A percentile compares a stretch with the other conserved stretches of the same genome.
Conservation (phyloP, 495 filamentous ascomycete genomes). For the Penicilliopsis zonata region DNA sequence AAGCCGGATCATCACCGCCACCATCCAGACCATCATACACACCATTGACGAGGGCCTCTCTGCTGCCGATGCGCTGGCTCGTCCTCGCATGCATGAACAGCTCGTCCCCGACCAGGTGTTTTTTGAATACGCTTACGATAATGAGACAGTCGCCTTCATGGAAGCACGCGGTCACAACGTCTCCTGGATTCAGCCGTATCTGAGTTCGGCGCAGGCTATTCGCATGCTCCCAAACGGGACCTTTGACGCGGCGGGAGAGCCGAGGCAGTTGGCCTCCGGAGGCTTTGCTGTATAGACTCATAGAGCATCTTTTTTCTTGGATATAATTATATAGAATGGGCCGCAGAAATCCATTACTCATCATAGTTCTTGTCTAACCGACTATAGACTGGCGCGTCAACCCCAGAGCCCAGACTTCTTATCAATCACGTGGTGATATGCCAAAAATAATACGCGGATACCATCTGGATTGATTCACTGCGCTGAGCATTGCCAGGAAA, state of each 20-base stretch:
- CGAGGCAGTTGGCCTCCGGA: conserved; percentile 60
- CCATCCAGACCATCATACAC: conserved; percentile 63
- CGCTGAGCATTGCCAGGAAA: too few species aligned
- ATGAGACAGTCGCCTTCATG: conserved; percentile 54
- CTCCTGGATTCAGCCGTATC: conserved; percentile 50
- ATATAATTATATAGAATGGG: too few species aligned
- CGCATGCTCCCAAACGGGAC: conserved; percentile 57
- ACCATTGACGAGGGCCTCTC: conserved; percentile 53
- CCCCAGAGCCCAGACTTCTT: too few species aligned
- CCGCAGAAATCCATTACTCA: too few species aligned
- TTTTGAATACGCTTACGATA: conserved; percentile 64
- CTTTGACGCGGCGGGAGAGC: conserved; percentile 67
- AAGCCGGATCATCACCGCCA: conserved; percentile 78
- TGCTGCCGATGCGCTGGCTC: conserved; percentile 46
- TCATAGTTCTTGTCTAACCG: too few species aligned
- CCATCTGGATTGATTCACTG: too few species aligned
- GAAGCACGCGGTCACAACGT: conserved; percentile 56
- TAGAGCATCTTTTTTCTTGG: too few species aligned
- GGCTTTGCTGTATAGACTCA: conserved; percentile 54
- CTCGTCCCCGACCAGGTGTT: conserved; percentile 53
- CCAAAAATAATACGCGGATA: too few species aligned
- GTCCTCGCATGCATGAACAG: conserved; percentile 73
- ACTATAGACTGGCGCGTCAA: too few species aligned
- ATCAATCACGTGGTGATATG: too few species aligned
- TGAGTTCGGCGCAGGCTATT: conserved; percentile 62